Base-by-base conservation (phyloP, 2,329 filamentous ascomycete genomes). In the Fusarium udum region DNA sequence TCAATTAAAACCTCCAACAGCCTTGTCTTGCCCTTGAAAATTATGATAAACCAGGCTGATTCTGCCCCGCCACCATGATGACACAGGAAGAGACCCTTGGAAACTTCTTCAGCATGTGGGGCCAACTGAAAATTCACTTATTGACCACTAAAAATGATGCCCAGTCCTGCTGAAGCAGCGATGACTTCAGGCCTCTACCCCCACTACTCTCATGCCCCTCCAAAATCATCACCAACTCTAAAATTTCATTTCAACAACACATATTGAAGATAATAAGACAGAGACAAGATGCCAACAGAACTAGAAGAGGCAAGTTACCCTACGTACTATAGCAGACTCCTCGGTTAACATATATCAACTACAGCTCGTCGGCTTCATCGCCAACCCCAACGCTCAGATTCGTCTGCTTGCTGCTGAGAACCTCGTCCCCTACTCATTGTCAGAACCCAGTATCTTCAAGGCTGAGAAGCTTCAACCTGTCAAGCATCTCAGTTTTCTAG, bases 301-400 rank as follows among this genome's bases (percentile, higher is more conserved):
- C 82, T 95, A 49, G 92, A 94, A 84, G 92, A 95, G 84, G 92
- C 46, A 16, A 14, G 48, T 20, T 24, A 7, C n/a, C 42, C 56
- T 37, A 6, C 1, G 26, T 4, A 12, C 4, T 1, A 2, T 24
- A 37, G 24, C 7, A 7, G 5, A 28, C 1, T 16, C 10, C 37
- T 34, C 9, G 24, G 31, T 61, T 77, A 24, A 78, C 70, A 28
- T 68, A 9, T 16, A 42, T n/a, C 8, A 14, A 28, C 49, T 32
- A 36, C 76, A 97, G 94, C 90, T 97, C 61, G 94, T 98, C 70
- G 94, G 95, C 81, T 98, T 98, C 83, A 93, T 98, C 67, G 92
- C 93, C 82, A 92, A 97, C 84, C 93, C 93, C 68, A 97, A 97
- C 81, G 94, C 94, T 46, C 93, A 97, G 81, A 94, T 98, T 73